Evolutionary conservation across 1,284 basidiomycete genomes (phyloP).

Genomic region (Mycena citricolor): DNA sequence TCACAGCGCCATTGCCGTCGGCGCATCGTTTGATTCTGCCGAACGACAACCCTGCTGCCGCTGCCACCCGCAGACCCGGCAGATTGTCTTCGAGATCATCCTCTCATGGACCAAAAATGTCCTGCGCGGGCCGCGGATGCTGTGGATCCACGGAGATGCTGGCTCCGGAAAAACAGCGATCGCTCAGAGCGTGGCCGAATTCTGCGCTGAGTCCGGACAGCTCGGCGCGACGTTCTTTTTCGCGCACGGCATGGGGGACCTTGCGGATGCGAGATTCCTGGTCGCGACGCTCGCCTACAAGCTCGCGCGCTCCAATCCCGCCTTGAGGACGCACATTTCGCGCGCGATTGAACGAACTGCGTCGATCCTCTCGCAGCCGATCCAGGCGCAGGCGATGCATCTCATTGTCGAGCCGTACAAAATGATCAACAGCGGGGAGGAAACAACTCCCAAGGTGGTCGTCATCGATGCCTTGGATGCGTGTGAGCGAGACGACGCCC

Average conservation of each 20-base stretch:
- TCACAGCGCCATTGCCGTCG: conserved; percentile 21
- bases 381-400: conserved; percentile 16
- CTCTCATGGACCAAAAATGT: conserved; percentile 16
- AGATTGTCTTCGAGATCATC: conserved; percentile 21
- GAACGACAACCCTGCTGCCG: conserved; percentile 17
- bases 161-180: conserved; percentile 18
- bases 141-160: conserved; percentile 14
- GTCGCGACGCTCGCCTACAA: conserved; percentile 21
- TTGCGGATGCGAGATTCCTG: conserved; percentile 14
- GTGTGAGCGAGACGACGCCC: conserved; percentile 15
- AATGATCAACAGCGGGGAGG: not conserved
- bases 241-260: conserved; percentile 14
- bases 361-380: conserved; percentile 12
- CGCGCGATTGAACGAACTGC: conserved; percentile 15
- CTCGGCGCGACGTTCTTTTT: conserved; percentile 23
- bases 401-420: conserved; percentile 18
- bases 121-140: conserved; percentile 8
- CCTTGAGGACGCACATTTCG: conserved; percentile 11
- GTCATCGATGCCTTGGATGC: conserved; percentile 19
- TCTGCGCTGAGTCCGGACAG: conserved; percentile 20
- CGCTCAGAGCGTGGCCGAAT: conserved; percentile 19
- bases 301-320: conserved; percentile 12
- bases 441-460: conserved; percentile 13
- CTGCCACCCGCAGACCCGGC: conserved; percentile 20
- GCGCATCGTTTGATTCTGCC: conserved; percentile 18